Conservation (phyloP, 164 flowering plant species). For the Santalum album region DNA sequence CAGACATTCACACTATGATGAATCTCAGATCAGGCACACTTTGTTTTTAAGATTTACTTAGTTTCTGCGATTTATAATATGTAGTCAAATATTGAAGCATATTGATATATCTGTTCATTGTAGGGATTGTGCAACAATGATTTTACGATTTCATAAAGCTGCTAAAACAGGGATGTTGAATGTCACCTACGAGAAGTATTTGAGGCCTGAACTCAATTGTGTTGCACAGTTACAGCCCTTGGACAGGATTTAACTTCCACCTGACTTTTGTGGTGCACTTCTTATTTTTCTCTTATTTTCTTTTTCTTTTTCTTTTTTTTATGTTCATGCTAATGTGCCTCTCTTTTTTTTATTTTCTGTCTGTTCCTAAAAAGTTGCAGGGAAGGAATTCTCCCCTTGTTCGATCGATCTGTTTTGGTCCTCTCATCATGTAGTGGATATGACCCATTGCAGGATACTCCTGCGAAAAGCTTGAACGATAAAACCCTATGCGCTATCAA, state of each 20-base stretch:
- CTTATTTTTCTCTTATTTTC: too few species aligned
- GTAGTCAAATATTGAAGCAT: not conserved
- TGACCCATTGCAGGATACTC: too few species aligned
- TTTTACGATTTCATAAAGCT: constrained; percentile 47
- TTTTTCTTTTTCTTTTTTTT: too few species aligned
- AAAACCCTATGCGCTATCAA: too few species aligned
- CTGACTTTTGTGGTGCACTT: not conserved
- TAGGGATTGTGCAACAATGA: constrained; percentile 71
- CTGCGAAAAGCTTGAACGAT: too few species aligned
- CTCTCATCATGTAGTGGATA: too few species aligned
- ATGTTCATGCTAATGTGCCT: too few species aligned
- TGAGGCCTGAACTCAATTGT: constrained; percentile 21
- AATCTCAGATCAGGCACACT: constrained; percentile 48
- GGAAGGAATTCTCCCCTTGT: too few species aligned
- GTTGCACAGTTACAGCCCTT: constrained; percentile 63
- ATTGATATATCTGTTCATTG: not conserved
- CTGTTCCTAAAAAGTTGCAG: too few species aligned
- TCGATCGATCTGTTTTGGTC: too few species aligned
- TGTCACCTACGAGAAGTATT: constrained; percentile 66
- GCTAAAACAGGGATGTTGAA: constrained; percentile 36
- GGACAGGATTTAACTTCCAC: constrained; percentile 35
- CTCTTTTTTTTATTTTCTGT: too few species aligned
- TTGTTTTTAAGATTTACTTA: constrained; percentile 1
- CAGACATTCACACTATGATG: constrained; percentile 57
- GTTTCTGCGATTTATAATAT: not conserved